phyloP scores from a whole-genome alignment of 2,329 filamentous ascomycete genomes.

The Fusarium newnesense region DNA sequence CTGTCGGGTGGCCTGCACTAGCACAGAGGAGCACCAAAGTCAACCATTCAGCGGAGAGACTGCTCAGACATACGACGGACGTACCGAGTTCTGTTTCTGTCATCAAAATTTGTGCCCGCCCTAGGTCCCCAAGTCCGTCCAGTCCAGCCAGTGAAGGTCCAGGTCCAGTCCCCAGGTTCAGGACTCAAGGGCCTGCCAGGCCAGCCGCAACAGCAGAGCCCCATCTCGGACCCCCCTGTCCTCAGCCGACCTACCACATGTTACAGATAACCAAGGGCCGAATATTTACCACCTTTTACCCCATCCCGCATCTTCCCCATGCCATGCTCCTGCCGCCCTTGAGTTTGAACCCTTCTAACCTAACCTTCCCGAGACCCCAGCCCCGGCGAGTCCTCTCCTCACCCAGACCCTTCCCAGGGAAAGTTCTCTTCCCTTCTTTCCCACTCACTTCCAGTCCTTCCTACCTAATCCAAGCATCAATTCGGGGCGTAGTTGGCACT shows the following conservation, averaged over 20 bases:
- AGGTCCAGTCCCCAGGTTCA: not conserved
- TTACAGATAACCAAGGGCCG: slow-evolving; percentile 38
- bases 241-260: slow-evolving; percentile 36
- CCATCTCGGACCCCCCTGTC: slow-evolving; percentile 39
- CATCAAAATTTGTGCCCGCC: slow-evolving; percentile 25
- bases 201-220: slow-evolving; percentile 37
- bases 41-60: slow-evolving; percentile 16
- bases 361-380: slow-evolving; percentile 34
- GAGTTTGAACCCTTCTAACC: slow-evolving; percentile 33
- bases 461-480: slow-evolving; percentile 30
- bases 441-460: slow-evolving; percentile 7
- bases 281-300: slow-evolving; percentile 38
- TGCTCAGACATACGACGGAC: not conserved
- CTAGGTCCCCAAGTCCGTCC: not conserved
- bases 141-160: not conserved
- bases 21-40: not conserved
- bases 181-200: not conserved
- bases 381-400: slow-evolving; percentile 37
- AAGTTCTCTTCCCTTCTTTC: not conserved
- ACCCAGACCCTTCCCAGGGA: not conserved
- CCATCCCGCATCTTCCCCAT: slow-evolving; percentile 35
- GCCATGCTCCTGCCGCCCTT: slow-evolving; percentile 2
- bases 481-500: slow-evolving; percentile 28
- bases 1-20: slow-evolving; percentile 23
- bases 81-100: slow-evolving; percentile 12